Evolutionary conservation across 768 basidiomycete species (phyloP).

Genomic region (Panaeolus papilionaceus): DNA sequence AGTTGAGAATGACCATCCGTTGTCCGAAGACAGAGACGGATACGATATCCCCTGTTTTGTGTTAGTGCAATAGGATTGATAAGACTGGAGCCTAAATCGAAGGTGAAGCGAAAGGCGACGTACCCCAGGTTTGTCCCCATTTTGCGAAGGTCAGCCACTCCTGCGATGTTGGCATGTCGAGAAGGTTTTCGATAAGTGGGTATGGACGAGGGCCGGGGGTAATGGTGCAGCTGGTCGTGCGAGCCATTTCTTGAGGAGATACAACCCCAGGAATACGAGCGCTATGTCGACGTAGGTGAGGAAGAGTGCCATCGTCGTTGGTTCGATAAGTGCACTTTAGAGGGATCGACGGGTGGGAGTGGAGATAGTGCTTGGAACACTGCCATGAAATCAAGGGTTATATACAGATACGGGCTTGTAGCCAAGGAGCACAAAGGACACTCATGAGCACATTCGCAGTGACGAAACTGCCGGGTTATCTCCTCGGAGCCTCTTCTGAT

Average conservation of each 20-base stretch:
- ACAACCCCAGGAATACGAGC: constrained; percentile 23
- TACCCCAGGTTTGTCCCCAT: constrained; percentile 54
- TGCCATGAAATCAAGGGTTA: not conserved
- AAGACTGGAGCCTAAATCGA: not conserved
- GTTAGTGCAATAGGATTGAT: not conserved
- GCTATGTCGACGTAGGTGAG: constrained; percentile 27
- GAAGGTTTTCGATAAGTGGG: constrained; percentile 53
- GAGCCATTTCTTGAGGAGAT: constrained; percentile 29
- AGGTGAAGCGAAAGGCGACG: constrained; percentile 13
- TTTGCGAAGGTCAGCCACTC: constrained; percentile 52
- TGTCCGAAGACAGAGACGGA: constrained; percentile 54
- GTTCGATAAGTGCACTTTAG: not conserved
- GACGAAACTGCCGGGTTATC: not conserved
- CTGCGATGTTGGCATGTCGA: constrained; percentile 53
- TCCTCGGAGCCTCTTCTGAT: constrained; percentile 6
- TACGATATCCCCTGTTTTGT: constrained; percentile 44
- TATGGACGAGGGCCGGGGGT: constrained; percentile 52
- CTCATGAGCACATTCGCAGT: not conserved
- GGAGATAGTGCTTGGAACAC: not conserved
- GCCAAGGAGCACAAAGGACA: not conserved
- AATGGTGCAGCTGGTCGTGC: constrained; percentile 30
- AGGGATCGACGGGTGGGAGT: not conserved
- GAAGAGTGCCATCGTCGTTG: constrained; percentile 7
- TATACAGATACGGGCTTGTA: not conserved
- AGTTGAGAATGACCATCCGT: constrained; percentile 52